These are phyloP conservation scores for Leersia perrieri DNA, from an alignment of 176 grass and related monocot genomes.

Conservation along the genomic window DNA sequence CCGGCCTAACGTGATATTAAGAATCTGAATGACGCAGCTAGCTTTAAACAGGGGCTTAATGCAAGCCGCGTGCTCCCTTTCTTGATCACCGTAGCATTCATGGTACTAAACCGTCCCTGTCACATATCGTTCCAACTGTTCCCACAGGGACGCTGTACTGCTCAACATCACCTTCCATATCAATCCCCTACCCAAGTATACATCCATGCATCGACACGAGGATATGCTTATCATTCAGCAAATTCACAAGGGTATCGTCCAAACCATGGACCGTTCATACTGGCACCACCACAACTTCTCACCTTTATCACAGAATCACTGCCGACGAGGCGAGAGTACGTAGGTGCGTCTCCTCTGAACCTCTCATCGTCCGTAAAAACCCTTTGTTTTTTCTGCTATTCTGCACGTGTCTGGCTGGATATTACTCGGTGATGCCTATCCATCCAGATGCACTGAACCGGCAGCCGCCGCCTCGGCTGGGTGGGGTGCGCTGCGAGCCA, in stretches of 20 bases:
- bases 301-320: background rate
- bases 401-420: conserved; percentile 13
- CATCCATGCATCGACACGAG: background rate
- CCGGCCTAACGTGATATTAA: background rate
- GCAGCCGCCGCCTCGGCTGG: background rate
- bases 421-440: background rate
- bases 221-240: conserved; percentile 5
- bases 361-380: background rate
- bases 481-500: background rate
- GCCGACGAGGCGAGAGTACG: background rate
- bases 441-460: conserved; percentile 25
- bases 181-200: no score
- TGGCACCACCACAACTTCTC: background rate
- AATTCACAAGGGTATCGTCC: background rate
- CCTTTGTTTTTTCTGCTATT: background rate
- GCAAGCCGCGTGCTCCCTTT: background rate
- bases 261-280: conserved; percentile 7
- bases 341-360: conserved; percentile 8
- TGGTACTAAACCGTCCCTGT: background rate
- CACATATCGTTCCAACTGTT: background rate
- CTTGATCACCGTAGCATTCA: background rate
- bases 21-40: no score
- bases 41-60: background rate
- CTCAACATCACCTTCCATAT: background rate
- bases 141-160: background rate